Base-by-base conservation (phyloP, 1,284 basidiomycete genomes). In the Cutaneotrichosporon arboriforme region DNA sequence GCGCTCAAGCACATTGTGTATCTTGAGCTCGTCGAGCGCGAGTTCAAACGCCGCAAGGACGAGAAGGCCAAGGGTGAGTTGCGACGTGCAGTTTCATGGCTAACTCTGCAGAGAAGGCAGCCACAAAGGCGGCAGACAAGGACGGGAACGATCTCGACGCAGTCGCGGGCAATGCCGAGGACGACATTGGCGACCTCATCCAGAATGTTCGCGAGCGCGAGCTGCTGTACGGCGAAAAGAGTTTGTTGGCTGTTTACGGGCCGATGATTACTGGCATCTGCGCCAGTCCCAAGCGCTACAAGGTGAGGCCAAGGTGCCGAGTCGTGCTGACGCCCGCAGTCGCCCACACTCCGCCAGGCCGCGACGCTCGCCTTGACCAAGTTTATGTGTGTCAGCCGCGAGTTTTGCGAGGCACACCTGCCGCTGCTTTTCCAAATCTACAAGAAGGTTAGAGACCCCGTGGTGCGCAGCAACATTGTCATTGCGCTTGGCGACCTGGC, bases 1-100 rank as follows among this genome's bases (percentile, higher is more conserved):
- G 91, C 92, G 7, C 89, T 98, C 76, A 97, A 97, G 74, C 92
- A 98, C 59, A 90, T 97, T 52, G 92, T 96, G 21, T 96, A 91
- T 70, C 82, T 98, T 31, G 94, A 98, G 73, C 80, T 97, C 40
- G 87, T 97, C n/a, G 94, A 98, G 74, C 80, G 93, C 36, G 94
- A 98, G 70, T 88, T 89, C 83, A 98, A 98, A 77, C 80, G 92
- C 14, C 86, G 94, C 72, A 97, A 97, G 76, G 90, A 94, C 51
- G 90, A 90, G 69, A 85, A 83, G 55, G 85, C 80, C 18, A 80
- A 85, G 63, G 85, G 90, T 87, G 65, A 52, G 82, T 73, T 46
- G 7, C 1, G 12, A 46, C 22, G 20, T 20, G 10, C 33, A 4
- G 20, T 37, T 35, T 46, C 9, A 43, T 39, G 46, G 8, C 38